Evolutionary conservation across 2,329 filamentous ascomycete species (phyloP).

Genomic region (Talaromyces sp.): DNA sequence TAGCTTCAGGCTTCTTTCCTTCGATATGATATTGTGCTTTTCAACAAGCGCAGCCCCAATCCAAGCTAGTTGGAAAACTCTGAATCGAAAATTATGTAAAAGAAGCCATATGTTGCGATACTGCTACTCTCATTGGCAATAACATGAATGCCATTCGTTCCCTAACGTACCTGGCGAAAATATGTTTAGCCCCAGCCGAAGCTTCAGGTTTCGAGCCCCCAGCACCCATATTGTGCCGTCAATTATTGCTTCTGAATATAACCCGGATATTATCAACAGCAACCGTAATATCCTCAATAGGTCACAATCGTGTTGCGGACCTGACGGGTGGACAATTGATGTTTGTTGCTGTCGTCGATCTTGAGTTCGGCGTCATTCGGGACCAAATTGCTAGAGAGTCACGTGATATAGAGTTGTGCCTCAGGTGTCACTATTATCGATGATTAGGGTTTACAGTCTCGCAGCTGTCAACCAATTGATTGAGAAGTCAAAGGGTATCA

Average conservation of each 20-base stretch:
- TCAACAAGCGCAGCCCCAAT: background rate
- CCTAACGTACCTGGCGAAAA: slow-evolving; percentile 57
- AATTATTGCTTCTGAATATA: background rate
- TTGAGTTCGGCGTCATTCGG: slow-evolving; percentile 14
- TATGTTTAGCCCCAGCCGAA: slow-evolving; percentile 52
- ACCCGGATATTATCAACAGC: background rate
- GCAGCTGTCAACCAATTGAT: background rate
- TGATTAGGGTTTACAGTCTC: background rate
- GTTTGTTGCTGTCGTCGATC: slow-evolving; percentile 5
- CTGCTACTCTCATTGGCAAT: background rate
- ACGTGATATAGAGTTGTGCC: background rate
- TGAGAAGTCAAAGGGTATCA: slow-evolving; percentile 9
- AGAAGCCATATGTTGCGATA: background rate
- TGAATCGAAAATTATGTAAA: too few relatives aligned
- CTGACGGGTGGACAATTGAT: slow-evolving; percentile 1
- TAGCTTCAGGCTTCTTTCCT: slow-evolving; percentile 11
- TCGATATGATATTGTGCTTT: background rate
- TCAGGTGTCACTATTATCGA: slow-evolving; percentile 1
- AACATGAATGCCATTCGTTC: background rate
- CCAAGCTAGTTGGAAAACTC: background rate
- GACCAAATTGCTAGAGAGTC: background rate
- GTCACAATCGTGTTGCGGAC: background rate
- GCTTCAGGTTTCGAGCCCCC: slow-evolving; percentile 59
- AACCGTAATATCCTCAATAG: background rate
- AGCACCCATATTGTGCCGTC: slow-evolving; percentile 50